phyloP scores from a whole-genome alignment of 345 rosid genomes.

The Citrus trifoliata region DNA sequence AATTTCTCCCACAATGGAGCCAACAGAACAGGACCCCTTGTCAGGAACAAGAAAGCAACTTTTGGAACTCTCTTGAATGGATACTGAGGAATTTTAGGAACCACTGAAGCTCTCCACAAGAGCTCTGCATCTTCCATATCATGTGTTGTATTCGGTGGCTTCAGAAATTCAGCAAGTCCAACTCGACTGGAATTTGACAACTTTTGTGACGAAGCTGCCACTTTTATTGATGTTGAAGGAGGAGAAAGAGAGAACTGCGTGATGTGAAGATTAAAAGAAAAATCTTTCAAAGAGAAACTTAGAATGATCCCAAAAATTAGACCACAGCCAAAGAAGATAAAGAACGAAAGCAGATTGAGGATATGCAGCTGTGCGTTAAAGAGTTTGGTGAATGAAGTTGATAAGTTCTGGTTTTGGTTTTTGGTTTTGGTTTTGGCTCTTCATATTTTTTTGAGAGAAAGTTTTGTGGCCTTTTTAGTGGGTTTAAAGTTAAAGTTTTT shows the following conservation, averaged over 20 bases:
- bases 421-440: conserved; percentile 18
- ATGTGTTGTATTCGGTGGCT: conserved; percentile 39
- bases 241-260: conserved; percentile 20
- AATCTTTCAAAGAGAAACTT: conserved; percentile 39
- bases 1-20: conserved; percentile 86
- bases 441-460: conserved; percentile 8
- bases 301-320: conserved; percentile 52
- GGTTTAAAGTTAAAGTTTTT: not conserved
- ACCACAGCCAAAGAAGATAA: conserved; percentile 52
- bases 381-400: conserved; percentile 22
- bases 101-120: conserved; percentile 70
- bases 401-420: conserved; percentile 31
- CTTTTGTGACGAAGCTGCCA: not conserved
- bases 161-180: conserved; percentile 40
- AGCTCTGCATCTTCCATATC: conserved; percentile 76
- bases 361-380: conserved; percentile 40
- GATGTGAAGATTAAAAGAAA: conserved; percentile 28
- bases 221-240: conserved; percentile 11
- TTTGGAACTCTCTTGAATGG: conserved; percentile 58
- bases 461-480: not conserved
- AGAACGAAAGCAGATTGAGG: conserved; percentile 37
- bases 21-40: conserved; percentile 59
- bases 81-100: conserved; percentile 26
- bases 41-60: conserved; percentile 85
- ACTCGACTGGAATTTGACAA: not conserved